Evolutionary conservation across 2,329 filamentous ascomycete genomes (phyloP).

Genomic region (Zarea fungicola): DNA sequence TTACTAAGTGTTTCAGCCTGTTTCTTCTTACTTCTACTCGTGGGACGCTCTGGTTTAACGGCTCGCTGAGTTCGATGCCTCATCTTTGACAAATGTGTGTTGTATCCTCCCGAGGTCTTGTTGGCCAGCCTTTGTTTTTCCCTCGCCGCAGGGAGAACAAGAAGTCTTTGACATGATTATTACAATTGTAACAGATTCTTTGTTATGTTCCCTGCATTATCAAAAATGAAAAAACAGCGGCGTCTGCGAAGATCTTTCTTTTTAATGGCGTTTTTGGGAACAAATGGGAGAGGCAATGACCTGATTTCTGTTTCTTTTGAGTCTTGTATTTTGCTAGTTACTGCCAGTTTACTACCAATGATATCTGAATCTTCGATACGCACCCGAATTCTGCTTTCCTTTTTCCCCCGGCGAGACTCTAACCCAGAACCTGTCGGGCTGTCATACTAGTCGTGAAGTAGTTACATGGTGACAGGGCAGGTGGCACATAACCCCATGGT

Average conservation of each 20-base stretch:
- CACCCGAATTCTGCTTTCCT: background rate
- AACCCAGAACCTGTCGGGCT: no score
- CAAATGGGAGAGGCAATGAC: conserved; percentile 24
- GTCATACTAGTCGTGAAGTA: conserved; percentile 16
- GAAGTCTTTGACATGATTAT: background rate
- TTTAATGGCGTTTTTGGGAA: conserved; percentile 28
- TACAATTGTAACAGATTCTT: background rate
- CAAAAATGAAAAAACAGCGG: conserved; percentile 17
- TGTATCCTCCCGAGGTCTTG: no score
- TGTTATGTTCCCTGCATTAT: background rate
- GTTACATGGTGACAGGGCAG: conserved; percentile 9
- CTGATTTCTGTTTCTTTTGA: conserved; percentile 15
- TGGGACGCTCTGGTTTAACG: background rate
- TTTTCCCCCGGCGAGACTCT: background rate
- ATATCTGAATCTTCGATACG: conserved; percentile 15
- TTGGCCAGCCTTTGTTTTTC: no score
- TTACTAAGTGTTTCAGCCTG: conserved; percentile 10
- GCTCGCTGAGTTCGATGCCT: background rate
- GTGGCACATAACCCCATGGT: conserved; percentile 8
- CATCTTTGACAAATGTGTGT: no score
- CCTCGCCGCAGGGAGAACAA: no score
- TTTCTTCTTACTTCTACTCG: background rate
- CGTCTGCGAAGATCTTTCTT: conserved; percentile 16
- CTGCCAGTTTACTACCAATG: conserved; percentile 10
- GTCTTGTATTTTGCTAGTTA: conserved; percentile 9